Evolutionary conservation across 2,329 filamentous ascomycete genomes (phyloP), one percentile per base, ranked within the genome.

Genomic region (Annulohypoxylon truncatum): DNA sequence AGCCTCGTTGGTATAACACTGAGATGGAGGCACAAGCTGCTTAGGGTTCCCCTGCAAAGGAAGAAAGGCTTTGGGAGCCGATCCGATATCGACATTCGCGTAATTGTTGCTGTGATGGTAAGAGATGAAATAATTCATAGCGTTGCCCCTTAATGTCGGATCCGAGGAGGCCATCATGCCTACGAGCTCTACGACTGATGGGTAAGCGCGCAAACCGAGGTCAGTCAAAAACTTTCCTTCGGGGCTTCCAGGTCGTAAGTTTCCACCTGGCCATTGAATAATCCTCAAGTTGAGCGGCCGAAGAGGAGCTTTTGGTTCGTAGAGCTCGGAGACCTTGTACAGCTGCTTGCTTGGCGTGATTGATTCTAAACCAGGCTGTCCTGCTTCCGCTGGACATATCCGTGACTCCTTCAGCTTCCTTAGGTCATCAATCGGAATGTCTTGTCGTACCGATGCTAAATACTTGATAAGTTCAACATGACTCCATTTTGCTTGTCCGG

Each of bases 391-490:
- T 8, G 93, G 93, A 73, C 94, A 95, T 44, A 98, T 93, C 9
- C 88, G 89, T 0, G 93, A 93, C 51, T 90, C 86, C 60, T 87
- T 90, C 22, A 99, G 84, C 74, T 91, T 92, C 69, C 88, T 89
- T 58, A 97, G 86, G 76, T 99, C 96, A 52, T 90, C 90, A 8
- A 81, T 79, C 0, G 96, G 96, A 64, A 99, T 97, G 72, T 99
- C 96, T 55, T 92, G 88, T 65, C 88, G 89, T 26, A 99, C 96
- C 7, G 94, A 97, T 9, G 95, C 89, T 44, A 99, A 86, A 73
- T 99, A 99, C 73, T 94, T 95, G 78, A 99, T 94, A 24, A 99
- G 83, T 76, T 99, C 95, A 66, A 97, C 89, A 76, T 98, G 95
- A 62, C 93, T 97, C 92, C 93, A 97, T 77, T 90, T 89, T 65